Percentiles rank a stretch among this genome's conserved stretches.
Conservation (phyloP, 768 basidiomycete species). For the Suillus paluster region DNA sequence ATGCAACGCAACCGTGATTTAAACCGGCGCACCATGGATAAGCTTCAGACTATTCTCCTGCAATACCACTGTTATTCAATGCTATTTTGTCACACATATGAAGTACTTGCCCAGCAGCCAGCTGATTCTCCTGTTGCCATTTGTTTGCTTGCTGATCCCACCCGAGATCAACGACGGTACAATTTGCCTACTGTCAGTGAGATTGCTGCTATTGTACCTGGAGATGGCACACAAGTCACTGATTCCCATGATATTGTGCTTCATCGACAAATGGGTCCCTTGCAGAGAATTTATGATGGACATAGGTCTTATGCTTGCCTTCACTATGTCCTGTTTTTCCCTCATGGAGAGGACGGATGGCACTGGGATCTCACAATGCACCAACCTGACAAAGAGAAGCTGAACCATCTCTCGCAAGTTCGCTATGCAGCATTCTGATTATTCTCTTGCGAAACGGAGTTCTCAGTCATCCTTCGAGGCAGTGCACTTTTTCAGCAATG, state of each 20-base stretch:
- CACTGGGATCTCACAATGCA: slow-evolving; percentile 18
- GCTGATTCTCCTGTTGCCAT: slow-evolving; percentile 13
- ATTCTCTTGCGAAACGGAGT: background rate
- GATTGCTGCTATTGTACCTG: slow-evolving; percentile 45
- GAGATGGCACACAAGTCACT: slow-evolving; percentile 17
- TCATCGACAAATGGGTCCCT: slow-evolving; percentile 20
- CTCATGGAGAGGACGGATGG: slow-evolving; percentile 43
- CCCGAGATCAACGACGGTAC: slow-evolving; percentile 37
- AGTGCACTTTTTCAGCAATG: background rate
- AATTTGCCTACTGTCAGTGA: slow-evolving; percentile 47
- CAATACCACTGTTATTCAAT: slow-evolving; percentile 29
- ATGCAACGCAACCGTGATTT: slow-evolving; percentile 24
- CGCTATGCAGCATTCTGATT: background rate
- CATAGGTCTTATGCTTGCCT: slow-evolving; percentile 40
- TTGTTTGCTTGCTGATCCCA: slow-evolving; percentile 7
- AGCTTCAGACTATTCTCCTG: slow-evolving; percentile 29
- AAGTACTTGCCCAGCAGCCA: slow-evolving; percentile 26
- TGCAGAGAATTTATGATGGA: slow-evolving; percentile 37
- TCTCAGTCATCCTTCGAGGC: background rate
- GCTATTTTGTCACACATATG: slow-evolving; percentile 31
- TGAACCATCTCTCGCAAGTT: background rate
- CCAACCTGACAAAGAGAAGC: background rate
- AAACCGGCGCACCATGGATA: slow-evolving; percentile 18
- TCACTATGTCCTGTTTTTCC: slow-evolving; percentile 49
- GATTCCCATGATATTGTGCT: slow-evolving; percentile 40